Evolutionary conservation across 148 eudicot species (phyloP).

Genomic region (Tetragonia tetragonoides): DNA sequence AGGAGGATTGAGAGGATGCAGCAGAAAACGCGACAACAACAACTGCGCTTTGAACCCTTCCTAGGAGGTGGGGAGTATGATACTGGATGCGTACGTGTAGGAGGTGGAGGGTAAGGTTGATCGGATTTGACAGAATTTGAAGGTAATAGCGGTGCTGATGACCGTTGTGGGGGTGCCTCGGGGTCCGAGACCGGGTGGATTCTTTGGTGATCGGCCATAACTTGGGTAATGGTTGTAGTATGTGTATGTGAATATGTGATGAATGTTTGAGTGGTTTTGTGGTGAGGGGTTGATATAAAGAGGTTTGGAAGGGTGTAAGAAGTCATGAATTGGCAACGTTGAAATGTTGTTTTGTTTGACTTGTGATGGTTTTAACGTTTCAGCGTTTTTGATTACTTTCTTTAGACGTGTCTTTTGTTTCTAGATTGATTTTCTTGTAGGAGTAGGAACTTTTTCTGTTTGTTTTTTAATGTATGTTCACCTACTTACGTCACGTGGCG

Average conservation of each 20-base stretch:
- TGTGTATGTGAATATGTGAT: too few relatives aligned
- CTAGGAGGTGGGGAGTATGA: conserved; percentile 16
- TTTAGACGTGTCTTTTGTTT: too few relatives aligned
- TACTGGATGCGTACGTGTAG: conserved; percentile 15
- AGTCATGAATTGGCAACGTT: too few relatives aligned
- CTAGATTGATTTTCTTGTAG: too few relatives aligned
- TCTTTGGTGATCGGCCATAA: conserved; percentile 19
- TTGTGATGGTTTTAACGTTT: too few relatives aligned
- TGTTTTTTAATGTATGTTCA: too few relatives aligned
- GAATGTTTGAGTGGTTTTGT: background rate
- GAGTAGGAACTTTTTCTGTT: too few relatives aligned
- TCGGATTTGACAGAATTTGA: background rate
- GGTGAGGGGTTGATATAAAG: background rate
- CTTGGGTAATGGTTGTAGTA: too few relatives aligned
- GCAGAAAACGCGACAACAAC: conserved; percentile 30
- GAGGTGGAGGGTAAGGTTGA: conserved; percentile 17
- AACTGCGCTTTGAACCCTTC: background rate
- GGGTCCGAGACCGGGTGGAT: conserved; percentile 26
- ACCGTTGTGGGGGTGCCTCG: conserved; percentile 11
- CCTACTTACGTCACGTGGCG: too few relatives aligned
- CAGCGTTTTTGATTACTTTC: too few relatives aligned
- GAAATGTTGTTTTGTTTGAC: too few relatives aligned
- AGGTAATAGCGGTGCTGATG: conserved; percentile 6
- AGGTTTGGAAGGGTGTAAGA: too few relatives aligned
- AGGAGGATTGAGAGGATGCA: conserved; percentile 31